Evolutionary conservation across 1,284 basidiomycete species (phyloP), one percentile per base, ranked within the genome.

Genomic region (Microbotryum scabiosae): DNA sequence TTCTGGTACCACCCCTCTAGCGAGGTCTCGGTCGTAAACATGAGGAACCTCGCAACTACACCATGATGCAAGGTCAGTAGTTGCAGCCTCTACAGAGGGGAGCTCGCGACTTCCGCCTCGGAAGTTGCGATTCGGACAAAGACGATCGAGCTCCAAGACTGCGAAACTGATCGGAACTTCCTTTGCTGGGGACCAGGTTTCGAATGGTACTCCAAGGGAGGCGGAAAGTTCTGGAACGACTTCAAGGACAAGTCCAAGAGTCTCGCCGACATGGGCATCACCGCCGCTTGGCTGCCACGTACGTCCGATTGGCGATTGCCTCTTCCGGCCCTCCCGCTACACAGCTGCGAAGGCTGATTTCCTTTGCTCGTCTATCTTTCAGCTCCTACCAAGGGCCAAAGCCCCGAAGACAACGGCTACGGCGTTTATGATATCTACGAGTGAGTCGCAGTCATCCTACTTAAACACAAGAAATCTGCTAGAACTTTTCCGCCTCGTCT

Each of bases 231-330:
- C 82, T 97, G 90, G 89, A 82, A 83, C 68, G 84, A 89, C 76
- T 82, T 93, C 54, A 83, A 86, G 70, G 72, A 73, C 10, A 85
- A 92, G 71, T 78, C 86, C 20, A 83, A 87, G 28, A 76, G 75
- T 43, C 81, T 97, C 25, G 82, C 82, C 9, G 79, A 82, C 41
- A 81, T 91, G 70, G 93, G 92, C 26, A 82, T 94, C 70, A 93
- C 91, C 0, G 92, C 79, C 81, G 63, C 89, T 83, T 82, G 81
- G 81, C 63, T 81, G 26, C 78, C 80, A 57, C 79, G 77, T 78
- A 47, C 55, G 75, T 30, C 30, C 30, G 30, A 30, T 72, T 50
- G 6, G 62, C 58, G 53, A 54, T 14, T 21, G 26, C 12, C 43
- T 51, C 56, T 45, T 53, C 6, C 44, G 21, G 41, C 16, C 26